phyloP scores from a whole-genome alignment of 768 basidiomycete genomes.

The Mycena indigotica region DNA sequence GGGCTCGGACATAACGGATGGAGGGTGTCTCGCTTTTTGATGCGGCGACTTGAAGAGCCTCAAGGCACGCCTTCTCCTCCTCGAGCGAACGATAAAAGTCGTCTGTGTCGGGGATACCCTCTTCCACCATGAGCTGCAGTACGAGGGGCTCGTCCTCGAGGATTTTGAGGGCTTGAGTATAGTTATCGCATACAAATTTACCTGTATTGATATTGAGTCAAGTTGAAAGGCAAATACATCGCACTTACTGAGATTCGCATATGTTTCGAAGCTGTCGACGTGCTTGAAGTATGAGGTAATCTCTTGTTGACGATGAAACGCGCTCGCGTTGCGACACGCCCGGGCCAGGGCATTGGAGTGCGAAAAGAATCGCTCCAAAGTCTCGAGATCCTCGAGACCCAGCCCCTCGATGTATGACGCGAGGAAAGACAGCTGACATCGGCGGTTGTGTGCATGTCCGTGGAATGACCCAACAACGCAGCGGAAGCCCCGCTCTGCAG shows the following conservation, averaged over 20 bases:
- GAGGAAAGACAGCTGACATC: neutral
- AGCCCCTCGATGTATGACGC: neutral
- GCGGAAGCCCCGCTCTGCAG: neutral
- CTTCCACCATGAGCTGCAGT: neutral
- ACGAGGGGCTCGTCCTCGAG: neutral
- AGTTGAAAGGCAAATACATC: neutral
- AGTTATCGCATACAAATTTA: neutral
- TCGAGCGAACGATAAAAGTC: neutral
- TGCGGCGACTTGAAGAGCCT: neutral
- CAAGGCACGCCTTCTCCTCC: neutral
- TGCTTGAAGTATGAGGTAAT: neutral
- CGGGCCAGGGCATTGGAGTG: neutral
- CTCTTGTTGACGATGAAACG: neutral
- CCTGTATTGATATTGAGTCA: neutral
- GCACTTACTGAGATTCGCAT: neutral
- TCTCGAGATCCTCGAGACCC: neutral
- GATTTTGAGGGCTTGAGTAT: neutral
- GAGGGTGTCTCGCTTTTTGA: neutral
- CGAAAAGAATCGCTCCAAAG: neutral
- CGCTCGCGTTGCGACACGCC: neutral
- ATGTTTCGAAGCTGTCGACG: neutral
- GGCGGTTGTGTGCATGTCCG: neutral
- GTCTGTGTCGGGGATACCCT: neutral
- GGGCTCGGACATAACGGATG: neutral
- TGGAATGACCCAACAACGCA: neutral